Percentiles rank a stretch among this genome's conserved stretches.
These are phyloP conservation scores for Mycosarcoma mackinlayi DNA, from an alignment of 1,284 basidiomycete species.

Conservation along the genomic window DNA sequence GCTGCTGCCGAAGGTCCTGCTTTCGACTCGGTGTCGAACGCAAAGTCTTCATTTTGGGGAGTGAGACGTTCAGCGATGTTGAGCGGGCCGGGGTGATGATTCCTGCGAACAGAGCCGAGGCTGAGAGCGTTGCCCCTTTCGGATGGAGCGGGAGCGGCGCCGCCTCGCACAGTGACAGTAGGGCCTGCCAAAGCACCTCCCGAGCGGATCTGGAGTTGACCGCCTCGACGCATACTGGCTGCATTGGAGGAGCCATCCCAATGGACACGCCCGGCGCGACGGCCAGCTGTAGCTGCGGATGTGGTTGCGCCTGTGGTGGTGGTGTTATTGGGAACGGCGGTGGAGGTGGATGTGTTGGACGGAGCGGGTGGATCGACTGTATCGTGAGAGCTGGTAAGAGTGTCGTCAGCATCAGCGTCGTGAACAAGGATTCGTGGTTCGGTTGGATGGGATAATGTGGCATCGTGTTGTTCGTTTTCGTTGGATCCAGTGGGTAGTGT, in stretches of 20 bases:
- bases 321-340: conserved; percentile 8
- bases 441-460: not conserved
- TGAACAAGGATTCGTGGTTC: conserved; percentile 20
- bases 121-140: conserved; percentile 18
- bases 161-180: conserved; percentile 52
- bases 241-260: conserved; percentile 50
- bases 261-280: conserved; percentile 42
- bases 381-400: conserved; percentile 10
- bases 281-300: conserved; percentile 6
- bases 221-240: conserved; percentile 34
- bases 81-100: conserved; percentile 63
- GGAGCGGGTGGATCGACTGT: not conserved
- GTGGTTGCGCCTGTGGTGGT: conserved; percentile 3
- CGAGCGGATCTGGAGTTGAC: conserved; percentile 31
- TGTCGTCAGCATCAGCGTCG: conserved; percentile 17
- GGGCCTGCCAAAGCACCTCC: conserved; percentile 43
- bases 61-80: conserved; percentile 52
- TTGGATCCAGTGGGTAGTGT: conserved; percentile 25
- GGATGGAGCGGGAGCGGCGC: conserved; percentile 13
- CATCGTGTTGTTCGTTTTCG: conserved; percentile 9
- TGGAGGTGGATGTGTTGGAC: conserved; percentile 16
- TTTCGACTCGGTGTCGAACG: conserved; percentile 2
- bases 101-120: conserved; percentile 47
- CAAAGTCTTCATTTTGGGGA: conserved; percentile 11
- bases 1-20: not conserved